Percentiles rank a stretch among this genome's conserved stretches.
Evolutionary conservation across 1,284 basidiomycete species (phyloP).

Genomic region (Microstroma glucosiphilum): DNA sequence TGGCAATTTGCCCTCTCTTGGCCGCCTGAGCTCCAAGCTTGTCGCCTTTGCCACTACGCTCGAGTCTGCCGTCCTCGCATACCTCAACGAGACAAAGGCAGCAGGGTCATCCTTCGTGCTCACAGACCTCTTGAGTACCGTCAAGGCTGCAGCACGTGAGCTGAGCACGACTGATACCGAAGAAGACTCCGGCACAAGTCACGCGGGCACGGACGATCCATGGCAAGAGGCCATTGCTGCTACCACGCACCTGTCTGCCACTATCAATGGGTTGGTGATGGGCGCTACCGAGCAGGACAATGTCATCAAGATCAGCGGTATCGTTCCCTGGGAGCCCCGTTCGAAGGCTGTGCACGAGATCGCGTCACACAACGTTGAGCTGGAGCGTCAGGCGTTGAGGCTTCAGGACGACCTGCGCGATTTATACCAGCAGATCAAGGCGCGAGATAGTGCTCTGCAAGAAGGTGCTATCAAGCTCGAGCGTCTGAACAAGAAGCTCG

Average conservation of each 20-base stretch:
- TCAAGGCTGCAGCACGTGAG: constrained; percentile 30
- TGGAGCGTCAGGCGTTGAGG: constrained; percentile 76
- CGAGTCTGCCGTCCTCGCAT: constrained; percentile 20
- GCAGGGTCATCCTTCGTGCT: constrained; percentile 27
- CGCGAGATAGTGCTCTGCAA: constrained; percentile 78
- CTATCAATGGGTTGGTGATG: constrained; percentile 30
- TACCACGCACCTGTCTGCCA: constrained; percentile 23
- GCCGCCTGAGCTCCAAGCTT: constrained; percentile 33
- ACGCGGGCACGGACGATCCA: background rate
- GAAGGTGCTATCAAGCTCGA: constrained; percentile 87
- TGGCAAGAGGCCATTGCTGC: constrained; percentile 25
- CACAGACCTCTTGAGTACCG: constrained; percentile 18
- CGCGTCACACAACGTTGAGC: constrained; percentile 79
- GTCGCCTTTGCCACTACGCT: constrained; percentile 34
- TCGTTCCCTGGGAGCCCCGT: constrained; percentile 74
- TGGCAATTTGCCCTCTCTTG: constrained; percentile 33
- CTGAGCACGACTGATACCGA: background rate
- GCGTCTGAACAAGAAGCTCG: constrained; percentile 84
- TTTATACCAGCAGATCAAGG: constrained; percentile 66
- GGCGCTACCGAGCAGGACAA: constrained; percentile 39
- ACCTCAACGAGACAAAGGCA: constrained; percentile 28
- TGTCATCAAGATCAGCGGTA: constrained; percentile 36
- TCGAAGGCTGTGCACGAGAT: constrained; percentile 77
- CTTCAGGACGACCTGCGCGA: constrained; percentile 83
- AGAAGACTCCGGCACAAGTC: background rate